Evolutionary conservation across 2,329 filamentous ascomycete species (phyloP), one percentile per base, ranked within the genome.

Genomic region (Sclerotiophoma versabilis): DNA sequence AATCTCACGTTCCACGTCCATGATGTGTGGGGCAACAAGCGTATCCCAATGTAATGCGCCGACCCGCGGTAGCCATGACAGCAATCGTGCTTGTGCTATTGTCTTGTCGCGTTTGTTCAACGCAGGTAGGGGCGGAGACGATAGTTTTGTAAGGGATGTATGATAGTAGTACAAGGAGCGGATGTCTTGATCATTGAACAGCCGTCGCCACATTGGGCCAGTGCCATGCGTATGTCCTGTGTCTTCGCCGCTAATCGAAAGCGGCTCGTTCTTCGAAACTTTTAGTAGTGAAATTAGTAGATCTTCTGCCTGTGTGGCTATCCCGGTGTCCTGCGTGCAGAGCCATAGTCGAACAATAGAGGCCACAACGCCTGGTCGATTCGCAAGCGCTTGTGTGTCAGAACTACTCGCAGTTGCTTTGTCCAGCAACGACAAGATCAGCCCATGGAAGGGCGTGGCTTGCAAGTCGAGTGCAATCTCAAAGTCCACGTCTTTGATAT

Each of bases 151-250:
- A 34, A 81, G 71, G 57, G 80, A 82, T 63, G 82, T 86, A 45
- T 81, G 76, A 25, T 80, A 79, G 70, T 85, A 88, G 26, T 87
- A 75, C 7, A 81, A 73, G 1, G 75, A 76, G 60, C 86, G 86
- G 6, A 87, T 79, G 63, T 86, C 80, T 53, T 77, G 80, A 58
- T 88, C 86, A 2, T 79, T 78, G 62, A 88, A 87, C 0, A 88
- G 61, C 15, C 86, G 81, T 64, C 84, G 81, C 85, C 85, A 87
- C 64, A 88, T 76, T 1, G 86, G 71, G 1, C 68, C 71, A 36
- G 62, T 62, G 7, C 63, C 75, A 54, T 71, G 71, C 5, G 62
- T 61, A 27, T 71, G 64, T 11, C 62, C 30, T 19, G 60, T 64
- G 37, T 57, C 65, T 54, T 63, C 68, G 44, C 54, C 64, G 37